Evolutionary conservation across 2,329 filamentous ascomycete species (phyloP), one percentile per base, ranked within the genome.

Genomic region (Fusarium protoensiforme): DNA sequence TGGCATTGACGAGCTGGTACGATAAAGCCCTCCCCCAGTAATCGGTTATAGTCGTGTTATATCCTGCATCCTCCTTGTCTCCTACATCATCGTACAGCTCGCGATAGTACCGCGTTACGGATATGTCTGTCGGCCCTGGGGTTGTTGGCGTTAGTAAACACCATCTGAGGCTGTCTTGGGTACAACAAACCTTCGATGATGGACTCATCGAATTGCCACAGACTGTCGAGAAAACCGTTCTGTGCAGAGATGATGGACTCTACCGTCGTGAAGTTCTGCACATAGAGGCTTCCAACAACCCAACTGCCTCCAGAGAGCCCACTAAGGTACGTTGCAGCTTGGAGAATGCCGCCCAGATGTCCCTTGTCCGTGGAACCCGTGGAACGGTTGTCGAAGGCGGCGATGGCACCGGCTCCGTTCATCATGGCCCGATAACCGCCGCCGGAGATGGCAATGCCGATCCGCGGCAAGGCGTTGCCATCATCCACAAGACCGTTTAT

Each of bases 381-480:
- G 0, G 92, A 93, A 16, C 94, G 87, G 75, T 83, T 88, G 80
- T 96, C 93, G 69, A 94, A 94, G 0, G 93, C 93, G 29, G 92
- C 88, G 11, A 96, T 75, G 36, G 91, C 91, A 59, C 94, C 94
- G 7, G 91, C 94, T 14, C 93, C 93, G 77, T 93, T 94, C 85
- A 94, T 86, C 82, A 95, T 84, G 5, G 94, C 93, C 60, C 94
- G 86, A 80, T 95, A 96, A 27, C 94, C 94, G 77, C 94, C 94
- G 8, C 94, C 94, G 0, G 93, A 95, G 36, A 92, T 85, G 7
- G 93, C 92, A 71, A 96, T 90, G 13, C 85, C 93, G 70, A 96
- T 91, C 72, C 83, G 84, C 11, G 85, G 85, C 22, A 84, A 75
- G 20, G 75, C 71, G 6, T 38, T 92, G 90, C 71, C 92, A 79